Percentiles rank a stretch among this genome's conserved stretches.
Conservation (phyloP, 2,329 filamentous ascomycete species). For the Monosporascus sp. region DNA sequence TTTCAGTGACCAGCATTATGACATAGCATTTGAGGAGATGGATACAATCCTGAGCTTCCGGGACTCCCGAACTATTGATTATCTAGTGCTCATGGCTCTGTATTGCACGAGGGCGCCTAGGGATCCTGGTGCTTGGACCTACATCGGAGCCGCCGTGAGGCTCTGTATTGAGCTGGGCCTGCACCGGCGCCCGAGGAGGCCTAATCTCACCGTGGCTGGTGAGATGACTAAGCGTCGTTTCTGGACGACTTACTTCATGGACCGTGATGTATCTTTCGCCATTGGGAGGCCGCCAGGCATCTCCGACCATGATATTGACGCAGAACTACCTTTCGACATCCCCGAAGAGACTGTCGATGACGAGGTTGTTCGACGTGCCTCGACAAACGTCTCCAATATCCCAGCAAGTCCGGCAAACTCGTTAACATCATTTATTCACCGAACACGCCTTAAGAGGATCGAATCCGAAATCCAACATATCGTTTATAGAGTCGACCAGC, state of each 20-base stretch:
- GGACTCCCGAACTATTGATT: constrained; percentile 23
- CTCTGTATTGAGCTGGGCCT: constrained; percentile 24
- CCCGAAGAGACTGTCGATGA: constrained; percentile 20
- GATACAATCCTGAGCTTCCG: constrained; percentile 21
- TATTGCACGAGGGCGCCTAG: constrained; percentile 26
- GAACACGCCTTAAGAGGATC: constrained; percentile 22
- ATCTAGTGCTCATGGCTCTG: constrained; percentile 24
- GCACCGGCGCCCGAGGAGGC: constrained; percentile 20
- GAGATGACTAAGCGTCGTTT: constrained; percentile 27
- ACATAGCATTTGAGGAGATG: constrained; percentile 22
- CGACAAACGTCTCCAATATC: constrained; percentile 11
- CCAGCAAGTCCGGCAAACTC: constrained; percentile 20
- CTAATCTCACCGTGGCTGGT: constrained; percentile 16
- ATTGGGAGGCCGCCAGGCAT: constrained; percentile 23
- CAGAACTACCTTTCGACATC: constrained; percentile 23
- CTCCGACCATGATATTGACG: constrained; percentile 26
- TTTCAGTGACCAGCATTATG: constrained; percentile 25
- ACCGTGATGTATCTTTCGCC: constrained; percentile 25
- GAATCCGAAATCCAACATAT: constrained; percentile 27
- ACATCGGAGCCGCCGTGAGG: constrained; percentile 23
- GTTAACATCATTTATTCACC: constrained; percentile 25
- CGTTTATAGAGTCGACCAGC: constrained; percentile 22
- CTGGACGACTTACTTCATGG: constrained; percentile 26
- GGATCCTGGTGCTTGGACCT: constrained; percentile 26
- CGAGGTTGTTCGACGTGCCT: constrained; percentile 19